Conservation (phyloP, 768 basidiomycete genomes). For the Coprinopsis marcescibilis region DNA sequence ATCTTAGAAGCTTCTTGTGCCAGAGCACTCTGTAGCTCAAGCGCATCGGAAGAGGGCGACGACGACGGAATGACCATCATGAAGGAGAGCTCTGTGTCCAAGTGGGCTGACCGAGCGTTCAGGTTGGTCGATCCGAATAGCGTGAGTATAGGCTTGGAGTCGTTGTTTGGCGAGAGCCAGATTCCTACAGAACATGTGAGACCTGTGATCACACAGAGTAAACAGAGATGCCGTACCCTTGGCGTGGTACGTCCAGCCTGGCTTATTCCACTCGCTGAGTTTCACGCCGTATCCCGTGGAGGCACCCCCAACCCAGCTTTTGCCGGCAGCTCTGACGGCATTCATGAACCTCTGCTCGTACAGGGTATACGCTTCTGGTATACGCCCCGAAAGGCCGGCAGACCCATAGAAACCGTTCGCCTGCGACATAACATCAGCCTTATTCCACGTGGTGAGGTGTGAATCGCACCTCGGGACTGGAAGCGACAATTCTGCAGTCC, state of each 20-base stretch:
- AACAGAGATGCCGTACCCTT: conserved; percentile 57
- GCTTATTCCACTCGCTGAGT: conserved; percentile 81
- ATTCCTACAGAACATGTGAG: conserved; percentile 46
- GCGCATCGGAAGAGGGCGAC: conserved; percentile 1
- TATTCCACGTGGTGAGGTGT: neutral
- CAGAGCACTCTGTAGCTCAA: conserved; percentile 39
- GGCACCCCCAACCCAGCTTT: conserved; percentile 27
- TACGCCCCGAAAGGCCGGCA: conserved; percentile 81
- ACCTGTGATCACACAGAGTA: neutral
- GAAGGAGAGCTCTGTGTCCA: conserved; percentile 91
- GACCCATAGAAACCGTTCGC: conserved; percentile 96
- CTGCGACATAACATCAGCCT: conserved; percentile 31
- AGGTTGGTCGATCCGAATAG: conserved; percentile 95
- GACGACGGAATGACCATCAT: conserved; percentile 64
- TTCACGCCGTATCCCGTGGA: conserved; percentile 45
- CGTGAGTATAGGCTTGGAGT: conserved; percentile 57
- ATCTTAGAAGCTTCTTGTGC: conserved; percentile 50
- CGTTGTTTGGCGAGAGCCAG: conserved; percentile 66
- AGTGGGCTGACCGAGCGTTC: conserved; percentile 82
- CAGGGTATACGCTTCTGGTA: conserved; percentile 92
- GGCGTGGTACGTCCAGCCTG: conserved; percentile 97
- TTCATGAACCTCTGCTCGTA: conserved; percentile 81
- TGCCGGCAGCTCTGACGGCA: conserved; percentile 47
- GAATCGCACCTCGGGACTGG: conserved; percentile 74
- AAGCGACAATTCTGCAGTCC: conserved; percentile 71